Conservation (phyloP, 768 basidiomycete species). For the Strobilomyces dryophilus region DNA sequence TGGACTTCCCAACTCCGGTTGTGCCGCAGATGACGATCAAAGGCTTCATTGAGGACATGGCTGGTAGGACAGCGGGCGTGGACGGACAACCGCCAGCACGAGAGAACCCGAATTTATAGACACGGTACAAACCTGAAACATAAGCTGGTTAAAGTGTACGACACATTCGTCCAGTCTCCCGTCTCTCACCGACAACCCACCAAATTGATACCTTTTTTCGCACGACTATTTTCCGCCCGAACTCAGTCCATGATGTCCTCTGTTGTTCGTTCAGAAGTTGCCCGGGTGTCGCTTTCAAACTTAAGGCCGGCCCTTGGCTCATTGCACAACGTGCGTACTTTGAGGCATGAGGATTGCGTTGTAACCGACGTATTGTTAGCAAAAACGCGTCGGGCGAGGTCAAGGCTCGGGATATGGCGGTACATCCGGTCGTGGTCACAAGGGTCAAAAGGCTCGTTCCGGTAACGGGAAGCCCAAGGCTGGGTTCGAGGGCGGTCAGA, state of each 20-base stretch:
- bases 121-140: background rate
- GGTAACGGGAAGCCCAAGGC: conserved; percentile 78
- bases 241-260: conserved; percentile 30
- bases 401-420: conserved; percentile 89
- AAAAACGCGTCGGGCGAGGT: conserved; percentile 94
- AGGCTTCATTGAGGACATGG: conserved; percentile 44
- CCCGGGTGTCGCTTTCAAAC: conserved; percentile 62
- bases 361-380: conserved; percentile 40
- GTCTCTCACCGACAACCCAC: background rate
- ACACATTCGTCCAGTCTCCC: background rate
- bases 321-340: conserved; percentile 52
- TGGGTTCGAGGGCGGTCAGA: conserved; percentile 97
- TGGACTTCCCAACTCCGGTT: conserved; percentile 95
- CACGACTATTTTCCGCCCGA: background rate
- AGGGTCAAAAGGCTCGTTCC: conserved; percentile 92
- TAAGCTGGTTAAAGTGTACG: background rate
- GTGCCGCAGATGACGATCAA: conserved; percentile 88
- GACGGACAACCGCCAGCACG: background rate
- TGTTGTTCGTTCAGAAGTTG: conserved; percentile 28
- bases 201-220: background rate
- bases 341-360: background rate
- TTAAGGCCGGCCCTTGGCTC: conserved; percentile 68
- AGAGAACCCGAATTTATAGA: background rate
- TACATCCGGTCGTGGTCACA: conserved; percentile 90
- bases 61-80: background rate